phyloP scores from a whole-genome alignment of 2,329 filamentous ascomycete species.

The Colletotrichum liriopes region DNA sequence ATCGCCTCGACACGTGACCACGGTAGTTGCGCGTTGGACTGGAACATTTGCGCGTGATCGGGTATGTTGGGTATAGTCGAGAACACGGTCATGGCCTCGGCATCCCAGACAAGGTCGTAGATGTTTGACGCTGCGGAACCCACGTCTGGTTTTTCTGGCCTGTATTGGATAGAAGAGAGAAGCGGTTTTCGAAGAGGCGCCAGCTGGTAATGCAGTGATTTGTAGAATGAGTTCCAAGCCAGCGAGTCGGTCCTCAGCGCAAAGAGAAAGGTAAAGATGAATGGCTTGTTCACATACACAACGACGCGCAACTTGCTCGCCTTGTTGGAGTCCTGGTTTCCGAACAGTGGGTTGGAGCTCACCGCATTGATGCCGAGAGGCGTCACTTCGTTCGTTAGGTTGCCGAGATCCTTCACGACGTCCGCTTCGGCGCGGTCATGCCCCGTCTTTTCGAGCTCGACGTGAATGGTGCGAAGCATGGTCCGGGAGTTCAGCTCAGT shows the following conservation, averaged over 20 bases:
- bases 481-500: constrained; percentile 67
- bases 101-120: constrained; percentile 76
- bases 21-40: constrained; percentile 36
- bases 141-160: constrained; percentile 64
- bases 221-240: constrained; percentile 70
- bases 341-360: constrained; percentile 49
- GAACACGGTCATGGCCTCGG: constrained; percentile 68
- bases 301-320: constrained; percentile 75
- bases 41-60: constrained; percentile 53
- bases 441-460: constrained; percentile 70
- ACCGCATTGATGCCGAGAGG: constrained; percentile 41
- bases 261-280: constrained; percentile 85
- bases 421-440: constrained; percentile 60
- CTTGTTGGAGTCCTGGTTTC: constrained; percentile 69
- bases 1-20: constrained; percentile 77
- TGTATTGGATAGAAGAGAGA: constrained; percentile 69
- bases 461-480: constrained; percentile 75
- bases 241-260: constrained; percentile 72
- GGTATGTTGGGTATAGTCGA: constrained; percentile 79
- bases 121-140: constrained; percentile 60
- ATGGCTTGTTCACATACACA: constrained; percentile 81
- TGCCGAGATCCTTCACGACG: constrained; percentile 60
- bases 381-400: constrained; percentile 35
- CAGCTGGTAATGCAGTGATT: constrained; percentile 73
- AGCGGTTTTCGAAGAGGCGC: constrained; percentile 71